Evolutionary conservation across 257 asterid genomes (phyloP), one percentile per base, ranked within the genome.

Genomic region (Nicotiana paniculata): DNA sequence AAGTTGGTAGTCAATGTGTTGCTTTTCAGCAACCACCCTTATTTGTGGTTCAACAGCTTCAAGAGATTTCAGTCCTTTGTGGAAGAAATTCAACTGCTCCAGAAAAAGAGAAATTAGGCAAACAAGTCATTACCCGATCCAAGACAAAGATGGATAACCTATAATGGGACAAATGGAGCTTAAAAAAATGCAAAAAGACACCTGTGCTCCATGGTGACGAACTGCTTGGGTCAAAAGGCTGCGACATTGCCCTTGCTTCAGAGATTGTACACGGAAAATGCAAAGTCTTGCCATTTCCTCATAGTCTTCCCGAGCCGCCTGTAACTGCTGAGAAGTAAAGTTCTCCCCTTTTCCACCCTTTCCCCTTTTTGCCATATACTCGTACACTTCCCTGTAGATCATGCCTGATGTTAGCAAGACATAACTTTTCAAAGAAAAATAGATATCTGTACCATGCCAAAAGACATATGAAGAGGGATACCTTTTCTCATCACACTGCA

Each of bases 191-290:
- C 68, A 69, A 53, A 81, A 85, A 35, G 74, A 69, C 61, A 95
- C 99, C 97, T 95, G 99, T 55, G 98, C 98, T 33, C 95, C 90
- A 86, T 94, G 98, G 89, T 96, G 98, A 82, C 97, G 98, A 83
- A 94, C 94, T 85, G 98, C 99, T 88, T 93, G 98, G 16, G 98
- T 96, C 82, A 96, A 86, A 76, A 96, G 87, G 86, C 98, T 96
- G 61, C 94, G 90, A 85, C 95, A 90, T 83, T 92, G 98, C 88
- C 98, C 99, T 88, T 93, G 97, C 89, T 96, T 94, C 90, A 96
- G 88, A 82, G 99, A 96, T 88, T 94, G 95, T 69, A 93, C 97
- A 75, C 98, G 97, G 68, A 96, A 96, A 77, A 94, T 88, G 83
- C 97, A 96, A 39, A 94, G 91, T 89, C 94, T 89, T 61, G 98